Base-by-base conservation (phyloP, 2,329 filamentous ascomycete genomes). In the Xylariaceae sp. region DNA sequence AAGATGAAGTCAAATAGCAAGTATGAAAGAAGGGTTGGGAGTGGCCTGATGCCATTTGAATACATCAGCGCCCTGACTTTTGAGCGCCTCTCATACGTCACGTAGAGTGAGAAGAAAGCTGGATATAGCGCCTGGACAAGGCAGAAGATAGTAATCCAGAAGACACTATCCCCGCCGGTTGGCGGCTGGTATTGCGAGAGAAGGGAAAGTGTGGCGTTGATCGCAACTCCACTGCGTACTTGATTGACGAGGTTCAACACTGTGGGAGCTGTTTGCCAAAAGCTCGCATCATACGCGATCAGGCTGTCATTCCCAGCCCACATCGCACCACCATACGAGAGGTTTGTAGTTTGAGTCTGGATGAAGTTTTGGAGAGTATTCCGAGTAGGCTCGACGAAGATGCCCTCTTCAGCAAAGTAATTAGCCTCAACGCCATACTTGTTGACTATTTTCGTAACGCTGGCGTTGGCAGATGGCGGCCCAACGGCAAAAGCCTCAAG, bases 1-100 rank as follows among this genome's bases (percentile, higher is more conserved):
- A 84, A 79, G 23, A 74, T 58, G 51, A 82, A 79, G 63, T 86
- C 83, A 59, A 86, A 85, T 5, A 72, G 55, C 7, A 77, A 71
- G 57, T 86, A 85, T 2, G 83, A 80, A 6, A 80, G 63, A 79
- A 83, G 84, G 2, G 86, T 63, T 2, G 82, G 79, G 4, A 77
- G 67, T 3, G 78, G 75, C 22, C 80, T 69, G 25, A 86, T 79
- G 22, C 83, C 83, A 55, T 86, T 87, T 53, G 80, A 84, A 65
- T 84, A 86, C 59, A 86, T 81, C 22, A 87, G 66, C 14, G 80
- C 78, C 44, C 82, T 69, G 19, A 87, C 79, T 45, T 82, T 79
- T 37, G 75, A 70, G 22, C 81, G 57, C 25, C 80, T 71, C 61
- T 86, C 83, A 37, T 78, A 67, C 0, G 80, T 84, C 3, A 80